phyloP scores from a whole-genome alignment of 2,329 filamentous ascomycete species.

The Pseudogymnoascus sp. region DNA sequence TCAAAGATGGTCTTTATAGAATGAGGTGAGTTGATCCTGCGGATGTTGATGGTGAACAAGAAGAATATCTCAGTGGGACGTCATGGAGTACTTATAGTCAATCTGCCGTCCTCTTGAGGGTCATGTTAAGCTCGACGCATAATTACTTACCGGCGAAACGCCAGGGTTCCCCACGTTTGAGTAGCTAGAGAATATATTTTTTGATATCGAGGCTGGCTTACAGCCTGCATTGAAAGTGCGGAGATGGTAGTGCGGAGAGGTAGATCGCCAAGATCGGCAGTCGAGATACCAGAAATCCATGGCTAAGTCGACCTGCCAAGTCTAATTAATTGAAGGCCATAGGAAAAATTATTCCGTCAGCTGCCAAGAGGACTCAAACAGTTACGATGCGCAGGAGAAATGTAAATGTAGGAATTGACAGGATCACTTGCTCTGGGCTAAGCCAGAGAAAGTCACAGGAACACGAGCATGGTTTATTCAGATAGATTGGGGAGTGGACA shows the following conservation, averaged over 20 bases:
- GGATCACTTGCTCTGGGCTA: background rate
- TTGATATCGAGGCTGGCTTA: background rate
- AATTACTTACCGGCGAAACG: background rate
- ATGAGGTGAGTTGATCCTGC: background rate
- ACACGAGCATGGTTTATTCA: background rate
- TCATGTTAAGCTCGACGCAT: background rate
- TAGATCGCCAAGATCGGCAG: constrained; percentile 1
- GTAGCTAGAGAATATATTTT: constrained; percentile 3
- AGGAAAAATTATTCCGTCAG: background rate
- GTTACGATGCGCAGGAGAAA: constrained; percentile 1
- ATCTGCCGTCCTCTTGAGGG: background rate
- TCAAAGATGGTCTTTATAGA: background rate
- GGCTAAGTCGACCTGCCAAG: background rate
- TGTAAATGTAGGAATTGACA: background rate
- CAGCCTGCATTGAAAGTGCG: background rate
- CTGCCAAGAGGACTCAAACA: background rate
- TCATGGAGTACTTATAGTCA: background rate
- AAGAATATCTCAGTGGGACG: background rate
- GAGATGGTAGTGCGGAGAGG: background rate
- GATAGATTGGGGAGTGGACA: background rate
- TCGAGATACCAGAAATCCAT: background rate
- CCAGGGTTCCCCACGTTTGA: constrained; percentile 5
- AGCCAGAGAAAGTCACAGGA: background rate
- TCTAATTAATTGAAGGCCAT: background rate
- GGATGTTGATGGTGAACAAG: background rate